Percentiles rank a stretch among this genome's conserved stretches.
Evolutionary conservation across 495 filamentous ascomycete genomes (phyloP).

Genomic region (Penicillium tannophilum): DNA sequence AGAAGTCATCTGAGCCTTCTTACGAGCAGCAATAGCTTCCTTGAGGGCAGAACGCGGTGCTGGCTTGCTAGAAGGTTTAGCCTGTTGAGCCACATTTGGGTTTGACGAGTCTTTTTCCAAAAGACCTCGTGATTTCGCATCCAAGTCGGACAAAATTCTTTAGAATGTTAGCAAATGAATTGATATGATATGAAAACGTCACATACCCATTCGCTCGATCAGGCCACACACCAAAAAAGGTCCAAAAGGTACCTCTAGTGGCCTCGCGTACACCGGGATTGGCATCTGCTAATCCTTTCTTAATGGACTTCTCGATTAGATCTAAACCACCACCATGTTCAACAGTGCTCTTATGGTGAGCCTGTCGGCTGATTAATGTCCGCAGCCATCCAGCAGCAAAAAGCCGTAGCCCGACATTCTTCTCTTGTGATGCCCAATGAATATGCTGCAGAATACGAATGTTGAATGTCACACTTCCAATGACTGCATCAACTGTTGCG

Average conservation of each 20-base stretch:
- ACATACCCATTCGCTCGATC: slow-evolving; percentile 72
- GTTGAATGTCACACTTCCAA: slow-evolving; percentile 77
- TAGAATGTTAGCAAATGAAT: slow-evolving; percentile 30
- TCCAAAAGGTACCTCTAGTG: slow-evolving; percentile 84
- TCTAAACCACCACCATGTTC: slow-evolving; percentile 84
- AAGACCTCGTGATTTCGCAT: slow-evolving; percentile 69
- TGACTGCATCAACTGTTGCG: slow-evolving; percentile 70
- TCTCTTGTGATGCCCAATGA: slow-evolving; percentile 77
- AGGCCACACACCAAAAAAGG: slow-evolving; percentile 75
- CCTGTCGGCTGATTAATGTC: slow-evolving; percentile 75
- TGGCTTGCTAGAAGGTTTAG: slow-evolving; percentile 41
- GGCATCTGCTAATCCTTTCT: slow-evolving; percentile 80
- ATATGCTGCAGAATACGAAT: slow-evolving; percentile 81
- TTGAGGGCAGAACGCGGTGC: slow-evolving; percentile 63
- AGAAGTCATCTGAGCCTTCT: slow-evolving; percentile 64
- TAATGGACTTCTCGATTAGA: slow-evolving; percentile 81
- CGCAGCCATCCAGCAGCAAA: slow-evolving; percentile 83
- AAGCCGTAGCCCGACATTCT: slow-evolving; percentile 81
- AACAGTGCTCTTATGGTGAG: slow-evolving; percentile 74
- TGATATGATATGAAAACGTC: background rate
- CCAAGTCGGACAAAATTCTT: slow-evolving; percentile 74
- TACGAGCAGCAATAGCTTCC: slow-evolving; percentile 83
- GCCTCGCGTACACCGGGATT: slow-evolving; percentile 85
- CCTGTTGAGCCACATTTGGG: slow-evolving; percentile 62
- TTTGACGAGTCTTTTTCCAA: slow-evolving; percentile 81